Evolutionary conservation across 2,329 filamentous ascomycete species (phyloP).

Genomic region (Sphaerulina musiva): DNA sequence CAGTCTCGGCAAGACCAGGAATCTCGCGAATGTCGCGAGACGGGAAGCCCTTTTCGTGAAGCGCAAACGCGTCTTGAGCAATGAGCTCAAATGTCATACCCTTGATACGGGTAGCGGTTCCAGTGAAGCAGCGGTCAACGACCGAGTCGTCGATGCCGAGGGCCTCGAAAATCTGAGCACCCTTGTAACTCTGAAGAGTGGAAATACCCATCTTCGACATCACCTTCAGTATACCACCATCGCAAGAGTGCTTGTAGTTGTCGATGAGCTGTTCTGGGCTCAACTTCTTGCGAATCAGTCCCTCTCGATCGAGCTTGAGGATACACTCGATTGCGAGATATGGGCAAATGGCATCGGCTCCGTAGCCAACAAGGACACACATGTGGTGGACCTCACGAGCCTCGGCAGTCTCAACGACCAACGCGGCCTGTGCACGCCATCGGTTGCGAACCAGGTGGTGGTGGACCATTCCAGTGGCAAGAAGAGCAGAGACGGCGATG

Average conservation of each 20-base stretch:
- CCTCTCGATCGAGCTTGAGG: slow-evolving; percentile 90
- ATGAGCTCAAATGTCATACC: slow-evolving; percentile 91
- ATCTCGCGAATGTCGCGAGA: slow-evolving; percentile 69
- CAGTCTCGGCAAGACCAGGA: slow-evolving; percentile 79
- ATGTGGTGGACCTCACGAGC: slow-evolving; percentile 97
- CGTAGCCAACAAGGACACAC: slow-evolving; percentile 95
- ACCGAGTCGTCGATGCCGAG: slow-evolving; percentile 88
- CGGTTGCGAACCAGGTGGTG: slow-evolving; percentile 94
- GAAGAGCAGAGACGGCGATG: slow-evolving; percentile 74
- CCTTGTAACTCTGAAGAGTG: slow-evolving; percentile 92
- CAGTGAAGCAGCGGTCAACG: slow-evolving; percentile 89
- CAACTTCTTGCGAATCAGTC: slow-evolving; percentile 84
- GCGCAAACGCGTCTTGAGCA: slow-evolving; percentile 86
- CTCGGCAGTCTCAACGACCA: slow-evolving; percentile 87
- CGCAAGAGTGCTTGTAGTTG: slow-evolving; percentile 95
- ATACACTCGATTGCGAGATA: slow-evolving; percentile 96
- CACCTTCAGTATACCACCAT: slow-evolving; percentile 94
- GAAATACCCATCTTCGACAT: slow-evolving; percentile 99
- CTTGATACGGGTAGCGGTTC: slow-evolving; percentile 88
- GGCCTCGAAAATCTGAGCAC: slow-evolving; percentile 94
- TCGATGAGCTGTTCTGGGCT: slow-evolving; percentile 74
- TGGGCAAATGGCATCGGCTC: slow-evolving; percentile 88
- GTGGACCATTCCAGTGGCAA: slow-evolving; percentile 89
- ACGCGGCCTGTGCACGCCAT: slow-evolving; percentile 81
- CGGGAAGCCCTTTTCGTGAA: slow-evolving; percentile 90